phyloP scores from a whole-genome alignment of 2,329 filamentous ascomycete species.

The Onygena corvina region DNA sequence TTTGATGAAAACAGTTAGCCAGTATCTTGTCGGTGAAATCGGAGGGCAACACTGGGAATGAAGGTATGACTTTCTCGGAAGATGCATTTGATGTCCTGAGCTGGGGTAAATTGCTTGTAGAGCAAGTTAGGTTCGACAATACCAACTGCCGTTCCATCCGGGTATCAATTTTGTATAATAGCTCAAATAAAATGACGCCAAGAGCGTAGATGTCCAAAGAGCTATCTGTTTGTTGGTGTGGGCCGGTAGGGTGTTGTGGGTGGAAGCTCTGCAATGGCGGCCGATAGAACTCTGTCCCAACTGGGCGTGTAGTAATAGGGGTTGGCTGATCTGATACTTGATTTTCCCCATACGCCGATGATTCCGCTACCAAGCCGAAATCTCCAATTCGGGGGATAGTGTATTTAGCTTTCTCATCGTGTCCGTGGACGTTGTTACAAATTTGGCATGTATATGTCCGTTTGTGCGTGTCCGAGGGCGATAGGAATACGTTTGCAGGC shows the following conservation, averaged over 20 bases:
- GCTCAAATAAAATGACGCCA: slow-evolving; percentile 51
- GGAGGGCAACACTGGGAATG: slow-evolving; percentile 23
- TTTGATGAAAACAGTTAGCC: slow-evolving; percentile 17
- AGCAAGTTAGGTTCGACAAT: slow-evolving; percentile 30
- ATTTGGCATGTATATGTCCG: slow-evolving; percentile 36
- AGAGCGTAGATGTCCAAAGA: slow-evolving; percentile 51
- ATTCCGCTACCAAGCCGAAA: slow-evolving; percentile 52
- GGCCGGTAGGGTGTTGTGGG: slow-evolving; percentile 13
- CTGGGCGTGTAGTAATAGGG: slow-evolving; percentile 28
- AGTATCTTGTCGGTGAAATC: slow-evolving; percentile 32
- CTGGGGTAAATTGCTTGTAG: slow-evolving; percentile 11
- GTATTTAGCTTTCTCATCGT: slow-evolving; percentile 20
- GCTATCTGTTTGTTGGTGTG: slow-evolving; percentile 28
- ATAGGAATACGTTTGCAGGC: slow-evolving; percentile 56
- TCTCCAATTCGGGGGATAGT: slow-evolving; percentile 54
- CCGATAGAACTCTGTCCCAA: slow-evolving; percentile 52
- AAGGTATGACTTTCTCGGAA: neutral
- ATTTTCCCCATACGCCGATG: slow-evolving; percentile 29
- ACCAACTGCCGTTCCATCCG: slow-evolving; percentile 38
- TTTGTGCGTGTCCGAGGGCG: slow-evolving; percentile 28
- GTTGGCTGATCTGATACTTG: slow-evolving; percentile 15
- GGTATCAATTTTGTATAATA: slow-evolving; percentile 45
- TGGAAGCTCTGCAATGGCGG: slow-evolving; percentile 31
- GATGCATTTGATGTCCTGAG: neutral
- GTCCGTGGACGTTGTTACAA: slow-evolving; percentile 28